Evolutionary conservation across 768 basidiomycete species (phyloP), one percentile per base, ranked within the genome.

Genomic region (Galerina marginata): DNA sequence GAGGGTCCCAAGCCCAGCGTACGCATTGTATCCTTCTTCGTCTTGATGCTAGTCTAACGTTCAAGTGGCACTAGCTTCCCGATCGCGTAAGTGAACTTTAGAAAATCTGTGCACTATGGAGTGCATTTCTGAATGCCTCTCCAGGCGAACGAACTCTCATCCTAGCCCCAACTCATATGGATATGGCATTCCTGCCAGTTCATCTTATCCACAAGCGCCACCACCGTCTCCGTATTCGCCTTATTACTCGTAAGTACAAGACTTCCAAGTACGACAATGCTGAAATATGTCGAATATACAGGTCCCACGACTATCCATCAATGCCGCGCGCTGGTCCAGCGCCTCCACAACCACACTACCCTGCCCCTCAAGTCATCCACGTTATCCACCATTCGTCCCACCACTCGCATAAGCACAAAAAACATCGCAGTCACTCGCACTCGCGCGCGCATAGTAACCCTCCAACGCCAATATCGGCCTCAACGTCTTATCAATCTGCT

Each of bases 1-100:
- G 51, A 67, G 61, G 36, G 63, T 71, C 54, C 70, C 73, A 9
- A 69, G 67, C 40, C 71, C 76, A 52, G 60, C 69, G 72, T 75
- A 66, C 26, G 75, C 70, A 9, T 45, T 40, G 12, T 9, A 11
- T 20, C 2, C 4, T 42, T 23, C 45, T 38, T 47, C 16, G 3
- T 50, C 4, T 25, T 46, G 6, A 46, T 9, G 10, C 48, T 53
- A 10, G 12, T 20, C n/a, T 33, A 33, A 33, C 4, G 7, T 33
- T 33, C 29, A 33, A 15, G 44, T 20, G 16, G 52, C 11, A 43
- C 26, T 57, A 77, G 77, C 2, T 72, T 74, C 46, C 70, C 72
- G 4, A 59, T 67, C 37, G 63, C 72, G 76, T 77, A 58, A 69
- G 71, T 68, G 44, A 33, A 20, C 20, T 20, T 20, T 20, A 20